Percentiles rank a stretch among this genome's conserved stretches.
Evolutionary conservation across 1,284 basidiomycete genomes (phyloP).

Genomic region (Amylostereum areolatum): DNA sequence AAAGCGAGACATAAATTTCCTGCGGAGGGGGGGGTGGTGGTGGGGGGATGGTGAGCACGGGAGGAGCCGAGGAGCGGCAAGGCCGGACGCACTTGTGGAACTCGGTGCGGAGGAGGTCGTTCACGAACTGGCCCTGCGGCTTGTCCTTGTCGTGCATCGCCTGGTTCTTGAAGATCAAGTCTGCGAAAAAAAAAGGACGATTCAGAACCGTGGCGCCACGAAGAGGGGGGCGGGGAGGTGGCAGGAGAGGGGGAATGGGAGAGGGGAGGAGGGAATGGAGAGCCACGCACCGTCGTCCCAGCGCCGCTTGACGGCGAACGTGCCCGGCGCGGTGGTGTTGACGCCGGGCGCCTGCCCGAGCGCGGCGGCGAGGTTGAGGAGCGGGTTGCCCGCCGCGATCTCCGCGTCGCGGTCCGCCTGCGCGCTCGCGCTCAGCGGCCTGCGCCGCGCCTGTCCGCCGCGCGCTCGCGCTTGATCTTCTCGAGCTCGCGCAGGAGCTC

Average conservation of each 20-base stretch:
- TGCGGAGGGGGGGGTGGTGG: too few relatives aligned
- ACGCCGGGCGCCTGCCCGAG: constrained; percentile 66
- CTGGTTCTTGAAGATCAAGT: constrained; percentile 97
- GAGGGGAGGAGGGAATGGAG: constrained; percentile 3
- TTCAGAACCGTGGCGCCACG: too few relatives aligned
- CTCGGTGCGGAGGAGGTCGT: constrained; percentile 87
- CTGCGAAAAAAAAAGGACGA: constrained; percentile 42
- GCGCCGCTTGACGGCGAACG: constrained; percentile 86
- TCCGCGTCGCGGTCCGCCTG: constrained; percentile 71
- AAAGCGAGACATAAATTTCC: background rate
- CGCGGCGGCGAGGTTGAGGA: constrained; percentile 85
- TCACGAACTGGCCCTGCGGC: constrained; percentile 79
- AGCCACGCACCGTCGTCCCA: constrained; percentile 83
- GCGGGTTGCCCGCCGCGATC: constrained; percentile 80
- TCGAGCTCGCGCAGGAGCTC: constrained; percentile 89
- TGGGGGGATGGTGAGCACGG: too few relatives aligned
- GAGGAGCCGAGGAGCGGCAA: too few relatives aligned
- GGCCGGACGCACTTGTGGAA: constrained; percentile 76
- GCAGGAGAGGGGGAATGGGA: too few relatives aligned
- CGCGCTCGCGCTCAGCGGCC: constrained; percentile 64
- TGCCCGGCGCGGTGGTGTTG: constrained; percentile 72
- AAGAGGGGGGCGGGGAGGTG: too few relatives aligned
- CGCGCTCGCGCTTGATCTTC: constrained; percentile 92
- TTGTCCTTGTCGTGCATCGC: constrained; percentile 74
- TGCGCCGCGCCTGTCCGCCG: constrained; percentile 78